Conservation (phyloP, 345 rosid species). For the Camelina neglecta region DNA sequence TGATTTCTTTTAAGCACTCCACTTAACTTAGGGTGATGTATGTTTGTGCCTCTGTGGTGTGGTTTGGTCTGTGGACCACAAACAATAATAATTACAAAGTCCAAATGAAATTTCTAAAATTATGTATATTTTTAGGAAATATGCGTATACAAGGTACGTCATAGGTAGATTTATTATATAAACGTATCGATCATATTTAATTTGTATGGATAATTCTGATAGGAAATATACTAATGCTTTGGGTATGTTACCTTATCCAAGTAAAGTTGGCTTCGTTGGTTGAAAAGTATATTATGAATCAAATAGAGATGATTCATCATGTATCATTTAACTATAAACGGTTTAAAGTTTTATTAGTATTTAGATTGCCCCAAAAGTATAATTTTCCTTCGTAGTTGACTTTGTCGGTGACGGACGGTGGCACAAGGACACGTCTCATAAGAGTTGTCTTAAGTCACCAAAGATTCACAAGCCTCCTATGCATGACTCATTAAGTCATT, state of each 20-base stretch:
- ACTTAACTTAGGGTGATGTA: conserved; percentile 35
- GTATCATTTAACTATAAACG: background rate
- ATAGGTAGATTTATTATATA: background rate
- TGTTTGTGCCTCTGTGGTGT: background rate
- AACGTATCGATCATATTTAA: background rate
- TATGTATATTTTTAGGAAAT: background rate
- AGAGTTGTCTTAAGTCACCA: conserved; percentile 20
- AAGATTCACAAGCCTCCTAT: conserved; percentile 31
- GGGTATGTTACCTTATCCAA: background rate
- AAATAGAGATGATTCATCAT: background rate
- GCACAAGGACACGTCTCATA: conserved; percentile 12
- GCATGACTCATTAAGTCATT: conserved; percentile 16
- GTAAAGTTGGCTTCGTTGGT: background rate
- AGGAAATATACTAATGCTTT: background rate
- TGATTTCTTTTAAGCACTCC: conserved; percentile 23
- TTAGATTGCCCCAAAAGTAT: background rate
- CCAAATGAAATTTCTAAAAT: background rate
- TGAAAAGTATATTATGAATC: background rate
- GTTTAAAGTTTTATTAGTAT: background rate
- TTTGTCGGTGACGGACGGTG: conserved; percentile 38
- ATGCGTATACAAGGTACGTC: conserved; percentile 14
- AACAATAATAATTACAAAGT: conserved; percentile 11
- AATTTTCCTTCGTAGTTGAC: background rate
- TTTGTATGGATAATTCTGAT: background rate
- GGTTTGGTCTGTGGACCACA: conserved; percentile 30